Base-by-base conservation (phyloP, 352 stramenopile species). In the Phytophthora chlamydospora region DNA sequence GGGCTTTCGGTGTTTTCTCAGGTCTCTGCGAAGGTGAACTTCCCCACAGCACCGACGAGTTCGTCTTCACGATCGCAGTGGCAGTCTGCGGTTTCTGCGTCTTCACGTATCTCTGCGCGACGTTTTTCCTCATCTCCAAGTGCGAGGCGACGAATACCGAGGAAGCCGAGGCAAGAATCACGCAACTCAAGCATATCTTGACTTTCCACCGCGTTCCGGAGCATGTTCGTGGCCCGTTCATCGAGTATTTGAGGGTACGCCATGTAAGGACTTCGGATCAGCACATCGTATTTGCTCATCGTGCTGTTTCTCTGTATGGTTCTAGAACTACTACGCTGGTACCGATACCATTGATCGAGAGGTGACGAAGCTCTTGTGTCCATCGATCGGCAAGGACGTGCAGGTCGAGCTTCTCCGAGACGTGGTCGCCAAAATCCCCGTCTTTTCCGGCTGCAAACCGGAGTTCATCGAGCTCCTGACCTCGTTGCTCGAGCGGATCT, bases 101-200 rank as follows among this genome's bases (percentile, higher is more conserved):
- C 13, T 88, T 90, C 56, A 86, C 75, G 10, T 83, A 79, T 31
- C 63, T 90, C 17, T 88, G 80, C 16, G 76, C 66, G 2, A 87
- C 71, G 12, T 76, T 90, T 29, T 90, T 90, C 46, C 80, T 90
- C 40, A 64, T 90, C 29, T 88, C 80, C 17, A 87, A 85, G 51
- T 85, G 80, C 32, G 78, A 90, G 41, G 74, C 62, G 49, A 72
- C 68, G 0, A 75, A 83, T n/a, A 46, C 32, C 0, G 76, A 87
- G 44, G 58, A 62, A 12, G 66, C 73, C 0, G 74, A 90, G 32
- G 78, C 80, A 0, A 51, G 75, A 3, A 84, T 88, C 32, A 82
- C 80, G 27, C 80, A 90, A 42, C 61, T 90, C 16, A 78, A 80
- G 40, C 79, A 86, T 21, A 60, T 90, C 2, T 50, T 90, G 21